phyloP scores from a whole-genome alignment of 345 rosid genomes.

The Eucalyptus paniculata region DNA sequence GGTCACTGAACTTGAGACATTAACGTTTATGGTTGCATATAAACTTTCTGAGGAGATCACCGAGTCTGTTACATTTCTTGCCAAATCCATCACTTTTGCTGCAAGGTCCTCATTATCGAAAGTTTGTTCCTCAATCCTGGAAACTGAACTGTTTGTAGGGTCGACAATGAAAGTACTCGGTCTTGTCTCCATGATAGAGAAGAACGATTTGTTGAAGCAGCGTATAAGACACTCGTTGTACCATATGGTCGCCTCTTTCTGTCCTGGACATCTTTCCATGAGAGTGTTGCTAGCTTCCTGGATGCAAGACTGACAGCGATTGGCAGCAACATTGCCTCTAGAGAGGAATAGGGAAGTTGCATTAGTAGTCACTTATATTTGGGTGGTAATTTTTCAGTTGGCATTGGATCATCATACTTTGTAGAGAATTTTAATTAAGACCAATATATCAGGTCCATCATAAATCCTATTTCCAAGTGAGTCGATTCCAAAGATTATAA shows the following conservation, averaged over 20 bases:
- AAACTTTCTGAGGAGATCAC: background rate
- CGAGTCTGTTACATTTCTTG: background rate
- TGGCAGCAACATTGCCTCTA: background rate
- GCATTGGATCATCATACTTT: background rate
- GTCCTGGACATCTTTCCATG: slow-evolving; percentile 1
- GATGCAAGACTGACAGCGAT: background rate
- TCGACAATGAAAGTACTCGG: background rate
- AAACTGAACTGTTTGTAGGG: background rate
- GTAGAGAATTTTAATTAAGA: background rate
- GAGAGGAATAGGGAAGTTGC: background rate
- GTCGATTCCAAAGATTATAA: too few relatives aligned
- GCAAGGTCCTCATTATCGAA: background rate
- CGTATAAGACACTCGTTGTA: background rate
- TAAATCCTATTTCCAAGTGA: too few relatives aligned
- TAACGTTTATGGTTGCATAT: background rate
- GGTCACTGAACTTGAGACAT: background rate
- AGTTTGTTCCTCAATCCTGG: background rate
- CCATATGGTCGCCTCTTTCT: background rate
- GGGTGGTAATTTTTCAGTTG: background rate
- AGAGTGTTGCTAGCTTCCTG: background rate
- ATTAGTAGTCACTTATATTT: background rate
- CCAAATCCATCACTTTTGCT: background rate
- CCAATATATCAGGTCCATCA: background rate
- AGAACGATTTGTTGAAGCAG: slow-evolving; percentile 3
- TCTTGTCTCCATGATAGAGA: background rate